Evolutionary conservation across 2,329 filamentous ascomycete species (phyloP), one percentile per base, ranked within the genome.

Genomic region (Nemania sp.): DNA sequence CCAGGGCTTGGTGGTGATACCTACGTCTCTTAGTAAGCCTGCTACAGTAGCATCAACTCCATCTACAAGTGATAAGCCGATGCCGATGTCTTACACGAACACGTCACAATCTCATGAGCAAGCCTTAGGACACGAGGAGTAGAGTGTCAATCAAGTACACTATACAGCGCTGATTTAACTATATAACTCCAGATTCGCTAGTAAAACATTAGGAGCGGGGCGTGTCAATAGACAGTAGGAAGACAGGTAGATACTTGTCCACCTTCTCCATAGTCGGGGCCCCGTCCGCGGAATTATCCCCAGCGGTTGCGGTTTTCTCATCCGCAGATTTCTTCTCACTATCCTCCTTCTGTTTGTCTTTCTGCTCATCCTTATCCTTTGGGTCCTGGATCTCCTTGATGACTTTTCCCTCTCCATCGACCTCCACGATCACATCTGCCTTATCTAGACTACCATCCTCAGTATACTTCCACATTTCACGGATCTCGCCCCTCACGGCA

Each of bases 381-480:
- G 82, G 72, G 51, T 80, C 76, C 20, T 80, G 78, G 26, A 82
- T 70, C 65, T 79, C 77, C 73, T 82, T 81, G 29, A 86, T 73
- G 0, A 82, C 78, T 32, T 82, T 83, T 0, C 86, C 86, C 5
- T 86, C 70, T 0, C 76, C 80, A 53, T 87, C 86, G 1, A 88
- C 77, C 63, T 88, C 85, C 1, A 89, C 86, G 0, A 89, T 80
- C 1, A 87, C 82, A 54, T 89, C 87, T 47, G 81, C 75, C 0
- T 80, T 84, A 71, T 89, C 88, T 2, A 89, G 77, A 63, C 81
- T 86, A 3, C 86, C 87, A 70, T 90, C 88, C 77, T 98, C 95
- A 0, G 89, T 94, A 76, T 94, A 98, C 2, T 84, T 83, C 91
- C 92, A 97, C 88, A 98, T 91, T 49, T 89, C 80, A 58, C 83